Base-by-base conservation (phyloP, 371 early-diverging fungal genomes). In the Fennellomyces sp. region DNA sequence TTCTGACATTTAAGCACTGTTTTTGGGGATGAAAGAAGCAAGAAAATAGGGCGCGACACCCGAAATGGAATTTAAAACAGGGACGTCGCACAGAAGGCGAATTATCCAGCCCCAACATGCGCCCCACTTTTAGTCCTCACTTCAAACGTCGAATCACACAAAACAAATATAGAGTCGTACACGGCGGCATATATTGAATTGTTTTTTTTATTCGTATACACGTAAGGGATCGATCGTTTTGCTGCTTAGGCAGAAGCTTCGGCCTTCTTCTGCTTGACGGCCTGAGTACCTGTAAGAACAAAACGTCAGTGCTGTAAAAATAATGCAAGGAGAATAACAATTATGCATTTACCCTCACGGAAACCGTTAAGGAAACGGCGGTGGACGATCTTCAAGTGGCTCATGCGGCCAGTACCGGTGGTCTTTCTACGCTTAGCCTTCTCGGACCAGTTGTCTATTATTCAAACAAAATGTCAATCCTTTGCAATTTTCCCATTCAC, bases 321-420 rank as follows among this genome's bases (percentile, higher is more conserved):
- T n/a, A n/a, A n/a, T n/a, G n/a, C n/a, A n/a, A n/a, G n/a, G n/a
- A n/a, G n/a, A n/a, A n/a, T n/a, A n/a, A 49, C 26, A 23, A 5
- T 3, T 12, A 1, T 12, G 5, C n/a, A 1, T 23, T 65, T 68
- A 81, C 90, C 90, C 76, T 90, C 89, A 75, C 91, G 89, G 94
- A 97, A 97, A 63, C 95, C 96, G 87, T 95, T 95, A 87, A 92
- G 94, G 91, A 94, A 94, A 63, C 95, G 89, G 51, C 90, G 82
- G 76, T 90, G 77, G 53, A 97, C 82, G 66, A 69, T 82, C 88
- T 94, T 95, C 77, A 99, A 80, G 89, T 99, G 83, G 54, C 91
- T 85, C 95, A 94, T 94, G 80, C 97, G 93, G 67, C 99, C 99
- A 64, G 97, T 95, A 71, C 99, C 98, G 75, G 95, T 93, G 75